phyloP scores from a whole-genome alignment of 495 filamentous ascomycete species.

The Hypoxylon fragiforme region DNA sequence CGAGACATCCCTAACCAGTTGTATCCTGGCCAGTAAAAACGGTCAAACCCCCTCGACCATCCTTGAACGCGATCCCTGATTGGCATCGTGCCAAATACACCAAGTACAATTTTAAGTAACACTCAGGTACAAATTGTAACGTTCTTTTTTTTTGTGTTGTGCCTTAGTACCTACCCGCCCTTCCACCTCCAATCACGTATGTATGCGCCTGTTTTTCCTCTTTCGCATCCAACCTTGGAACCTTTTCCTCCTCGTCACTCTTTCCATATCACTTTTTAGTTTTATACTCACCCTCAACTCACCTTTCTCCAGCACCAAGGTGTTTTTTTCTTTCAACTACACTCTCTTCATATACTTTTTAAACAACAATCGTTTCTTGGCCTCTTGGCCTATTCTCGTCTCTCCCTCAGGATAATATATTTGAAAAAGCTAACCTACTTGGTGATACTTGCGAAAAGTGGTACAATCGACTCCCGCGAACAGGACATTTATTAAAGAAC shows the following conservation, averaged over 20 bases:
- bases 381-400: slow-evolving; percentile 28
- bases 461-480: slow-evolving; percentile 6
- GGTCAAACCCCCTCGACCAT: slow-evolving; percentile 14
- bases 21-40: slow-evolving; percentile 13
- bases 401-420: slow-evolving; percentile 30
- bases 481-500: slow-evolving; percentile 16
- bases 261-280: slow-evolving; percentile 7
- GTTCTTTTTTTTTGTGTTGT: background rate
- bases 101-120: background rate
- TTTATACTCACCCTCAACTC: slow-evolving; percentile 8
- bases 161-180: background rate
- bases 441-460: slow-evolving; percentile 16
- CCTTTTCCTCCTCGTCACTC: slow-evolving; percentile 30
- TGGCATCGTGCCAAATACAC: slow-evolving; percentile 19
- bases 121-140: background rate
- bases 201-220: slow-evolving; percentile 15
- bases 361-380: slow-evolving; percentile 21
- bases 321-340: slow-evolving; percentile 22
- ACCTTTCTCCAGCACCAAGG: too few relatives aligned
- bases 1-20: too few relatives aligned
- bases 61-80: slow-evolving; percentile 10
- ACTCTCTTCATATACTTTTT: slow-evolving; percentile 25
- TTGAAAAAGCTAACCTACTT: slow-evolving; percentile 16
- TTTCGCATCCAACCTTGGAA: slow-evolving; percentile 16
- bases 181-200: slow-evolving; percentile 23